Evolutionary conservation across 2,329 filamentous ascomycete genomes (phyloP).

Genomic region (Aschersonia sp.): DNA sequence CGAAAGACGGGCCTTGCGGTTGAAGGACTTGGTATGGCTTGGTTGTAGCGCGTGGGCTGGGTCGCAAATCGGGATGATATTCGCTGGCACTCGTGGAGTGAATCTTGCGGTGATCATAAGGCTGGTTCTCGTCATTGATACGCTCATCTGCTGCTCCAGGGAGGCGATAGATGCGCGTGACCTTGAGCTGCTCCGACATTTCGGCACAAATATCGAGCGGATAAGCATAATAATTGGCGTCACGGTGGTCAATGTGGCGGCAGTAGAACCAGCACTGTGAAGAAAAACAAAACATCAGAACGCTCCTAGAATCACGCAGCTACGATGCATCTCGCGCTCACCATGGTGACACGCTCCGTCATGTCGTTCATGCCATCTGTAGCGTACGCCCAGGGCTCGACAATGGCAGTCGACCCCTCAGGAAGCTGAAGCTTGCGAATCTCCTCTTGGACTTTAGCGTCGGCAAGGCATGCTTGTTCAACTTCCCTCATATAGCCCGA

Average conservation of each 20-base stretch:
- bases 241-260: slow-evolving; percentile 17
- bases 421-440: slow-evolving; percentile 28
- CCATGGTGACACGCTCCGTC: slow-evolving; percentile 24
- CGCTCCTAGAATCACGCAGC: too few species aligned
- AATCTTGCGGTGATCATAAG: background rate
- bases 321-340: slow-evolving; percentile 20
- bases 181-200: slow-evolving; percentile 18
- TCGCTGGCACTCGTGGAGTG: slow-evolving; percentile 10
- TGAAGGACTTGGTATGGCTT: slow-evolving; percentile 51
- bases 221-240: slow-evolving; percentile 42
- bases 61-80: slow-evolving; percentile 16
- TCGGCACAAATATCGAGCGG: slow-evolving; percentile 31
- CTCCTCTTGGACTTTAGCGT: slow-evolving; percentile 26
- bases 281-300: slow-evolving; percentile 20
- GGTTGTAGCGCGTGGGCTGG: background rate
- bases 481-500: slow-evolving; percentile 30
- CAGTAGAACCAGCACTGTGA: slow-evolving; percentile 26
- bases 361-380: slow-evolving; percentile 35
- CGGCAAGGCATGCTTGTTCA: slow-evolving; percentile 29
- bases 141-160: slow-evolving; percentile 31
- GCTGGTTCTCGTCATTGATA: background rate
- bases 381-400: slow-evolving; percentile 42
- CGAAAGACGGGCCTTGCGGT: slow-evolving; percentile 53
- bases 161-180: slow-evolving; percentile 42
- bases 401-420: slow-evolving; percentile 24